Conservation (phyloP, 495 filamentous ascomycete genomes). For the Ascodesmis nigricans region DNA sequence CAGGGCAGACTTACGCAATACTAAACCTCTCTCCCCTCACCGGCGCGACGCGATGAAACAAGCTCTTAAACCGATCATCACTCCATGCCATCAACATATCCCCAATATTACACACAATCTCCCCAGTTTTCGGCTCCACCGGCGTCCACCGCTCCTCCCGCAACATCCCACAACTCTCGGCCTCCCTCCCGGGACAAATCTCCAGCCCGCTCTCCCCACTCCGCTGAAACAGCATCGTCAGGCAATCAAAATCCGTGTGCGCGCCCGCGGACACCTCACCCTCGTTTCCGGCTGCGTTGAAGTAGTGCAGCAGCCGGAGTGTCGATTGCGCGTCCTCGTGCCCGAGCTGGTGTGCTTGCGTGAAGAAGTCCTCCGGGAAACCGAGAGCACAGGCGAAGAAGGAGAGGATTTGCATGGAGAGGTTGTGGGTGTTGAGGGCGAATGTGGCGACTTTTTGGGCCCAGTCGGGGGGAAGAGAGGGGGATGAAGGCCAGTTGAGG, state of each 20-base stretch:
- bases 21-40: conserved; percentile 38
- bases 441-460: conserved; percentile 26
- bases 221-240: conserved; percentile 44
- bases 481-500: conserved; percentile 34
- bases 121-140: conserved; percentile 32
- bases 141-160: conserved; percentile 40
- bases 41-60: conserved; percentile 39
- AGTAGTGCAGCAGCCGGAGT: conserved; percentile 38
- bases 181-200: conserved; percentile 43
- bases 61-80: conserved; percentile 46
- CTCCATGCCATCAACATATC: conserved; percentile 49
- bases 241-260: conserved; percentile 41
- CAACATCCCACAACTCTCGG: conserved; percentile 35
- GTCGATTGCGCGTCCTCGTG: conserved; percentile 32
- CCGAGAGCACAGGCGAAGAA: conserved; percentile 38
- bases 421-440: conserved; percentile 31
- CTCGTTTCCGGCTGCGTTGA: conserved; percentile 25
- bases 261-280: conserved; percentile 40
- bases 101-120: conserved; percentile 46
- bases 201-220: conserved; percentile 40
- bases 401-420: conserved; percentile 35
- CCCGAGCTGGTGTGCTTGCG: conserved; percentile 30
- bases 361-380: conserved; percentile 35
- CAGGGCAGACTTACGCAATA: conserved; percentile 27
- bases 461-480: conserved; percentile 26